A percentile compares a stretch with the other conserved stretches of the same genome.
Evolutionary conservation across 176 grass and related monocot species (phyloP).

Genomic region (Carex littledalei): DNA sequence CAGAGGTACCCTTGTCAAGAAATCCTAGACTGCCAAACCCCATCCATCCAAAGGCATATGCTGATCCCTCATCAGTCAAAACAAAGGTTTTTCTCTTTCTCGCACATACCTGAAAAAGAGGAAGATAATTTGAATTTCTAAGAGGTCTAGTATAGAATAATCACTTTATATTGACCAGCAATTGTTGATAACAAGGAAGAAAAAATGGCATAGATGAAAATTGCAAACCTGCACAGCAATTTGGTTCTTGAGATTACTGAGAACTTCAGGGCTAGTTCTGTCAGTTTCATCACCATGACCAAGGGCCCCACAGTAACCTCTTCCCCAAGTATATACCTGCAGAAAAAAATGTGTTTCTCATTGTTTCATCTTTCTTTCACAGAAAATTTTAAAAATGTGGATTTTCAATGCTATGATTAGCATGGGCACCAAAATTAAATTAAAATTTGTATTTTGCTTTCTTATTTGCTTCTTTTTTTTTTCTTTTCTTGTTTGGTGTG

Average conservation of each 20-base stretch:
- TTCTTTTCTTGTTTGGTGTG: neutral
- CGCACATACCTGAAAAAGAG: slow-evolving; percentile 71
- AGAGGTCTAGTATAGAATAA: neutral
- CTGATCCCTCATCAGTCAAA: slow-evolving; percentile 75
- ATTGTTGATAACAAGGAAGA: slow-evolving; percentile 14
- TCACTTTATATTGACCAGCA: neutral
- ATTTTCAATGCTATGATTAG: neutral
- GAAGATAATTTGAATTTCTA: neutral
- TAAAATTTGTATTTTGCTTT: neutral
- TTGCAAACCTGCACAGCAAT: slow-evolving; percentile 84
- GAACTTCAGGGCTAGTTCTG: slow-evolving; percentile 79
- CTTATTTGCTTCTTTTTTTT: neutral
- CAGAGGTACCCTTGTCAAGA: slow-evolving; percentile 66
- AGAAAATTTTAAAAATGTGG: neutral
- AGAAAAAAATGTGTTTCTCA: slow-evolving; percentile 17
- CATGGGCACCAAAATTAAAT: neutral
- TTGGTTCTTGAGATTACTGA: slow-evolving; percentile 61
- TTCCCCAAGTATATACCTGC: slow-evolving; percentile 98
- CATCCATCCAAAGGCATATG: slow-evolving; percentile 96
- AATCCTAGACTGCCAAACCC: slow-evolving; percentile 98
- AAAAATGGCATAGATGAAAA: neutral
- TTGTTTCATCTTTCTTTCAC: slow-evolving; percentile 4
- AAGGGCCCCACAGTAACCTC: slow-evolving; percentile 96
- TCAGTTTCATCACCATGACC: slow-evolving; percentile 99
- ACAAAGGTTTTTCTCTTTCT: slow-evolving; percentile 98